Evolutionary conservation across 768 basidiomycete genomes (phyloP), one percentile per base, ranked within the genome.

Genomic region (Termitomyces sp.): DNA sequence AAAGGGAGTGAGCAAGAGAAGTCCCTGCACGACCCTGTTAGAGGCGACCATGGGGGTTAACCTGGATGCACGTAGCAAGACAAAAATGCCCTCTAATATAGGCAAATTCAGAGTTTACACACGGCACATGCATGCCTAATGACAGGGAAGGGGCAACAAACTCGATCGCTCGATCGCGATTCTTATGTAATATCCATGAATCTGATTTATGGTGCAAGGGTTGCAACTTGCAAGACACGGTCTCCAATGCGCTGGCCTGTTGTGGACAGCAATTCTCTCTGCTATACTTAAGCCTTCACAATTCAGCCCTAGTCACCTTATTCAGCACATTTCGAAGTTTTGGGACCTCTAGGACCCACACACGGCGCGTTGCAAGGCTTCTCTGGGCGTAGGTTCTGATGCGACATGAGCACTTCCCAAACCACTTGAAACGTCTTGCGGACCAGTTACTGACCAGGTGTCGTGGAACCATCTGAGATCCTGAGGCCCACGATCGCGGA

Each of bases 1-100:
- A 22, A 58, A 53, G 30, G 62, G 59, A 24, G 48, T 50, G 50
- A 64, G 63, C 54, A 61, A 53, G 36, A 64, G 18, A 45, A 64
- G 60, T 7, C 54, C 62, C 44, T 58, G 54, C 34, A 48, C 50
- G 24, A 61, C 52, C 42, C 60, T 57, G 45, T 30, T 36, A 33
- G 57, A 53, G 59, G 56, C 45, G 36, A 64, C 52, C 63, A 64
- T 61, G 44, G 39, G 53, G 41, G 57, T 54, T 50, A 36, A 34
- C 30, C 33, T 27, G 49, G 42, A 54, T 36, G 53, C 24, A 58
- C 42, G 54, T 31, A 47, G 41, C n/a, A 16, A 27, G n/a, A 54
- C 30, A 27, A 47, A 36, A 4, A 6, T 12, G 24, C 13, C 5
- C 20, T 18, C 27, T 2, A n/a, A 42, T 57, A 46, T 57, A 57